Conservation (phyloP, 2,329 filamentous ascomycete species). For the Aureobasidium namibiae region DNA sequence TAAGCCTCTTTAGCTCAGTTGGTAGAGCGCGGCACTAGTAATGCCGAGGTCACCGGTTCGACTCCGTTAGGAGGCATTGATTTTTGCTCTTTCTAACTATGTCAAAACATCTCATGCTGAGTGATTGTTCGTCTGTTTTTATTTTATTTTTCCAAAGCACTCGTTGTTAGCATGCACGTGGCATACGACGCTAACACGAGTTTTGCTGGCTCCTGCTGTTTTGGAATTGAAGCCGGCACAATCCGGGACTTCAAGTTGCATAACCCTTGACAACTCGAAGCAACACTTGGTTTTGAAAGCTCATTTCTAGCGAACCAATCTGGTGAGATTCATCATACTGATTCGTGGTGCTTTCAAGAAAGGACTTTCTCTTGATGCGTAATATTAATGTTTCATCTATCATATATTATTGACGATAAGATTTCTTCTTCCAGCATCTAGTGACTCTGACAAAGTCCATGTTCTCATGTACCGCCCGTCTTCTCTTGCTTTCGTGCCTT, state of each 20-base stretch:
- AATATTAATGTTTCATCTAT: background rate
- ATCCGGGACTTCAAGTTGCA: too few relatives aligned
- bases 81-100: background rate
- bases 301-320: too few relatives aligned
- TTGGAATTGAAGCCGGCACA: too few relatives aligned
- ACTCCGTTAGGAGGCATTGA: constrained; percentile 5
- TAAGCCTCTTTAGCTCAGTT: constrained; percentile 10
- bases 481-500: constrained; percentile 2
- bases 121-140: background rate
- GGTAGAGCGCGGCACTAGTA: constrained; percentile 13
- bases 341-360: too few relatives aligned
- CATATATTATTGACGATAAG: background rate
- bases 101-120: too few relatives aligned
- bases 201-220: too few relatives aligned
- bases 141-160: too few relatives aligned
- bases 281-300: too few relatives aligned
- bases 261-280: too few relatives aligned
- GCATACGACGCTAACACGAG: too few relatives aligned
- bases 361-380: background rate
- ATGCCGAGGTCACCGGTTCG: constrained; percentile 12
- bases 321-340: too few relatives aligned
- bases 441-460: background rate
- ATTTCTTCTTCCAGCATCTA: background rate
- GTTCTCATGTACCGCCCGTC: background rate
- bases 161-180: too few relatives aligned